Evolutionary conservation across 2,329 filamentous ascomycete species (phyloP), one percentile per base, ranked within the genome.

Genomic region (Fusarium nurragi): DNA sequence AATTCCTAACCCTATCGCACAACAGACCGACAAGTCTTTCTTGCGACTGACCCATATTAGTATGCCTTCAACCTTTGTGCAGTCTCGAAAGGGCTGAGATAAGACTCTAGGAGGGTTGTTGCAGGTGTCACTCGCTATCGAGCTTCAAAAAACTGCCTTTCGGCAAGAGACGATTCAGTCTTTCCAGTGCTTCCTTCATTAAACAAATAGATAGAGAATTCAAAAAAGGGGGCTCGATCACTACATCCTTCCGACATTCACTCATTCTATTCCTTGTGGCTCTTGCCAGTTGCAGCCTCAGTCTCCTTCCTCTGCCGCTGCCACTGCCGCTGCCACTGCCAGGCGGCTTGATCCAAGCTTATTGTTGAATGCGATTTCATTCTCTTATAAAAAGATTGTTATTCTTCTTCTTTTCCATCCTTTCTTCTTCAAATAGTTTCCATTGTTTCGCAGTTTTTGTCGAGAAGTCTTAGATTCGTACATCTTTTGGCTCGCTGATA

Each of bases 401-500:
- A 9, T 18, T 34, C 4, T 34, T n/a, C 32, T n/a, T 10, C 16
- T 9, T 4, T n/a, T 18, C n/a, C 40, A 44, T 47, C 50, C 48
- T 46, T 62, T 62, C 58, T 52, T 23, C 16, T 28, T 10, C 11
- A 14, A 21, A 44, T 40, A 26, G 26, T 38, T 18, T 46, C 10
- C 44, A 54, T 50, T 60, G 47, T 32, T 30, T 41, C 23, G 32
- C 38, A 47, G 54, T 25, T 48, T 60, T 54, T 53, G 56, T 49
- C 23, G 36, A 26, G 39, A 25, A 67, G 41, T 36, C 36, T 50
- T 36, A 22, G 25, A 22, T 49, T 23, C 32, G 38, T 47, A 22
- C 40, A 54, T 62, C 46, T 66, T 60, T 64, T 57, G 64, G 37
- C 26, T 30, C 32, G 22, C 39, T 54, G 36, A 32, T 49, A 65